Percentiles rank a stretch among this genome's conserved stretches.
phyloP scores from a whole-genome alignment of 495 filamentous ascomycete species.

The Astrothelium macrocarpum region DNA sequence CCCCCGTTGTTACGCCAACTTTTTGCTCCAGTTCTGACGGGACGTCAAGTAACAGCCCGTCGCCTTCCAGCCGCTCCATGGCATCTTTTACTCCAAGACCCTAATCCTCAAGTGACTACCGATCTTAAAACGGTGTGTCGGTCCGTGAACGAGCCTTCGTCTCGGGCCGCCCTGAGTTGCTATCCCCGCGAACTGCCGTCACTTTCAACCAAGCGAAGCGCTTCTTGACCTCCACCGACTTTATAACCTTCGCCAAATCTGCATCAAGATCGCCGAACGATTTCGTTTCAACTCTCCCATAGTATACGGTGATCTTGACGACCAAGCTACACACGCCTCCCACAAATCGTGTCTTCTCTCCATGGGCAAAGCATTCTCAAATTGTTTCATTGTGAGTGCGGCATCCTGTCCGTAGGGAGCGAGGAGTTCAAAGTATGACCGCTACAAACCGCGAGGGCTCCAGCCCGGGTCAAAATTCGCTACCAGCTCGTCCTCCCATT shows the following conservation, averaged over 20 bases:
- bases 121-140: neutral
- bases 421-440: neutral
- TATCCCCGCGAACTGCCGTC: neutral
- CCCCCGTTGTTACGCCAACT: neutral
- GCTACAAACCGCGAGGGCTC: neutral
- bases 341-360: neutral
- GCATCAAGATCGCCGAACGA: neutral
- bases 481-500: constrained; percentile 22
- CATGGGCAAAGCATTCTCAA: neutral
- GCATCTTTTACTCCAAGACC: neutral
- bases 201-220: neutral
- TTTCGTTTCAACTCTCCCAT: neutral
- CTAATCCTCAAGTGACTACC: neutral
- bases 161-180: neutral
- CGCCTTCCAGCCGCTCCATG: neutral
- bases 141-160: neutral
- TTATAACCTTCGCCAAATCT: neutral
- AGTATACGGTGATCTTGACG: neutral
- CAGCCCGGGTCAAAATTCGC: neutral
- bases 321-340: neutral
- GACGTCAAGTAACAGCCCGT: constrained; percentile 2
- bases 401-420: neutral
- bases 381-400: neutral
- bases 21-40: neutral
- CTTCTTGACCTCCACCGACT: neutral